phyloP scores from a whole-genome alignment of 768 basidiomycete genomes.

The Psilocybe azurescens region DNA sequence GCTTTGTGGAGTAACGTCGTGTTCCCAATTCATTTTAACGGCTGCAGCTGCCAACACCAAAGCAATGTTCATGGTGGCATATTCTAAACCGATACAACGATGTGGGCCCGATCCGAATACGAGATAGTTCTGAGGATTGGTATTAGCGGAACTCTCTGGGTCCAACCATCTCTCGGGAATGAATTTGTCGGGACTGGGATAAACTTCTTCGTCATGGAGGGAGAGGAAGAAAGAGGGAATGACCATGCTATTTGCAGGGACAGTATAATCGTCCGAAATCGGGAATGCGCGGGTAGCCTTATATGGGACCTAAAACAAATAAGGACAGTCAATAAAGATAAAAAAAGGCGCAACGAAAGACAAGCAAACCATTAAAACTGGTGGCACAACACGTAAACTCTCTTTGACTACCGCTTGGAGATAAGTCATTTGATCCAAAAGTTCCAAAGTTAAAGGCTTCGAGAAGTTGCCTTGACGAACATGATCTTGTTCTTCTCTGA shows the following conservation, averaged over 20 bases:
- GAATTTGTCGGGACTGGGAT: conserved; percentile 85
- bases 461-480: conserved; percentile 81
- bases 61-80: conserved; percentile 90
- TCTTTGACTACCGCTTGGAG: conserved; percentile 93
- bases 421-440: conserved; percentile 93
- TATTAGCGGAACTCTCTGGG: conserved; percentile 73
- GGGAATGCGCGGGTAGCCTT: conserved; percentile 89
- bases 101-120: conserved; percentile 96
- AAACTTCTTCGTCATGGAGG: conserved; percentile 87
- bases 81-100: conserved; percentile 91
- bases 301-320: conserved; percentile 82
- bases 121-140: conserved; percentile 93
- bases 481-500: conserved; percentile 88
- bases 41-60: conserved; percentile 85
- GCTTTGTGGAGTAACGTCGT: conserved; percentile 79
- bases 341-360: conserved; percentile 1
- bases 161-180: conserved; percentile 94
- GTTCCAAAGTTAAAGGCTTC: conserved; percentile 81
- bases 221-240: conserved; percentile 95
- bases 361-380: conserved; percentile 87
- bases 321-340: conserved; percentile 22
- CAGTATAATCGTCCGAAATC: conserved; percentile 89
- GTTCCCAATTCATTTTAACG: conserved; percentile 84
- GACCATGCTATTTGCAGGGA: conserved; percentile 90
- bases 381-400: conserved; percentile 88